phyloP scores from a whole-genome alignment of 2,329 filamentous ascomycete species.

The Fusarium papillatum region DNA sequence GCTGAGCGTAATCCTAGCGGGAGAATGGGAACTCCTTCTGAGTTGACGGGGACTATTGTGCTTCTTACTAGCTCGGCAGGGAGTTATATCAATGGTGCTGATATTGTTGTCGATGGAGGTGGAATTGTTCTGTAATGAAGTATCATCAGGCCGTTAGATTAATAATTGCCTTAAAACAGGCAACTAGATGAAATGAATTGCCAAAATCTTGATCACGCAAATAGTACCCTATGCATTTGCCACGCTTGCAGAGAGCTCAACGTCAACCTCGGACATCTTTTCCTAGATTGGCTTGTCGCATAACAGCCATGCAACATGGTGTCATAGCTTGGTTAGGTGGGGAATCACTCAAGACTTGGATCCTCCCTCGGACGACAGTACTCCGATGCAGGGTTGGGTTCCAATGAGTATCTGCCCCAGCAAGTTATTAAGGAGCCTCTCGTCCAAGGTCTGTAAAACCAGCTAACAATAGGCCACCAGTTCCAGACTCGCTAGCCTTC shows the following conservation, averaged over 20 bases:
- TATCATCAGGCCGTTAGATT: no score
- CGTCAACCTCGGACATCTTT: background rate
- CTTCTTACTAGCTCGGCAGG: background rate
- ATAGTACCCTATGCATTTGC: background rate
- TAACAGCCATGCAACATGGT: background rate
- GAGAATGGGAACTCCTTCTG: background rate
- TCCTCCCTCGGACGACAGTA: conserved; percentile 22
- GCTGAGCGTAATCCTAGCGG: background rate
- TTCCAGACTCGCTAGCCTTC: background rate
- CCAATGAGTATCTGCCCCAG: background rate
- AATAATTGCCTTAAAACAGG: background rate
- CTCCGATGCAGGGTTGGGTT: conserved; percentile 13
- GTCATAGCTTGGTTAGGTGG: background rate
- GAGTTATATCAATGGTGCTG: background rate
- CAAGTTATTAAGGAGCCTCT: background rate
- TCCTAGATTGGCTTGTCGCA: background rate
- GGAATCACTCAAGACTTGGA: background rate
- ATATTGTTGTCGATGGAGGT: background rate
- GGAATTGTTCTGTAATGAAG: background rate
- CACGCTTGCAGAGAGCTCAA: background rate
- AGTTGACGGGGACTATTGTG: background rate
- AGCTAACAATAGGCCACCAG: background rate
- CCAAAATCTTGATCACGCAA: background rate
- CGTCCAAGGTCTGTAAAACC: background rate
- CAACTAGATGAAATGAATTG: background rate